These are phyloP conservation scores for Candida silvatica DNA, from an alignment of 805 yeast species.

Conservation along the genomic window DNA sequence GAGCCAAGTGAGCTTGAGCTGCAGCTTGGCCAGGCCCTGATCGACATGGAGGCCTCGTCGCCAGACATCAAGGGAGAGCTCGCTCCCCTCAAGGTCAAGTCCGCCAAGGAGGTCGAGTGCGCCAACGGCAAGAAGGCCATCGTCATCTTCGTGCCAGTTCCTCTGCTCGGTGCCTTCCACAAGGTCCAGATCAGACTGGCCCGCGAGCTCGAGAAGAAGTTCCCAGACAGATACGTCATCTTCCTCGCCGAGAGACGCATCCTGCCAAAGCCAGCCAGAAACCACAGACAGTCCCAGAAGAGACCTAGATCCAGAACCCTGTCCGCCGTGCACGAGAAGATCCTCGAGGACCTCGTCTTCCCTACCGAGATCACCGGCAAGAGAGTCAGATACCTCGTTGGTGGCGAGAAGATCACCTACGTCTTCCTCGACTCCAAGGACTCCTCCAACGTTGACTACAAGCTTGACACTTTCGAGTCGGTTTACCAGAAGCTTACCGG, in stretches of 20 bases:
- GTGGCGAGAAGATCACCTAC: slow-evolving; percentile 98
- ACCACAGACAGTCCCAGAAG: slow-evolving; percentile 90
- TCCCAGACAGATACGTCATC: slow-evolving; percentile 99
- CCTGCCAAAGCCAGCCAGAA: slow-evolving; percentile 97
- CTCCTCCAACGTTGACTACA: slow-evolving; percentile 93
- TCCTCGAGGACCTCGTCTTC: slow-evolving; percentile 98
- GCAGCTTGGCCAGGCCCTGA: slow-evolving; percentile 98
- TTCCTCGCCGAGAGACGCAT: slow-evolving; percentile 99
- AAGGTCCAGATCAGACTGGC: slow-evolving; percentile 95
- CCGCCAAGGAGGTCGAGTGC: slow-evolving; percentile 96
- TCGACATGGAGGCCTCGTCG: slow-evolving; percentile 89
- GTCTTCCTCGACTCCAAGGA: slow-evolving; percentile 97
- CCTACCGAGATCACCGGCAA: slow-evolving; percentile 99
- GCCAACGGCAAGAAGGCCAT: slow-evolving; percentile 98
- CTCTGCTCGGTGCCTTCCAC: slow-evolving; percentile 88
- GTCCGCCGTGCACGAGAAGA: slow-evolving; percentile 96
- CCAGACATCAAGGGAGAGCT: slow-evolving; percentile 96
- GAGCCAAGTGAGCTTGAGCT: slow-evolving; percentile 98
- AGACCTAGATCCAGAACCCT: slow-evolving; percentile 99
- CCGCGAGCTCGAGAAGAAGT: slow-evolving; percentile 99
- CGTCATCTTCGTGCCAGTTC: slow-evolving; percentile 97
- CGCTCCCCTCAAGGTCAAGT: slow-evolving; percentile 97
- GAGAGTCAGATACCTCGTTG: slow-evolving; percentile 98
- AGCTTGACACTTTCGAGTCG: slow-evolving; percentile 98
- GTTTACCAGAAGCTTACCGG: slow-evolving; percentile 98